Evolutionary conservation across 305 asterid species (phyloP), one percentile per base, ranked within the genome.

Genomic region (Nicotiana rustica): DNA sequence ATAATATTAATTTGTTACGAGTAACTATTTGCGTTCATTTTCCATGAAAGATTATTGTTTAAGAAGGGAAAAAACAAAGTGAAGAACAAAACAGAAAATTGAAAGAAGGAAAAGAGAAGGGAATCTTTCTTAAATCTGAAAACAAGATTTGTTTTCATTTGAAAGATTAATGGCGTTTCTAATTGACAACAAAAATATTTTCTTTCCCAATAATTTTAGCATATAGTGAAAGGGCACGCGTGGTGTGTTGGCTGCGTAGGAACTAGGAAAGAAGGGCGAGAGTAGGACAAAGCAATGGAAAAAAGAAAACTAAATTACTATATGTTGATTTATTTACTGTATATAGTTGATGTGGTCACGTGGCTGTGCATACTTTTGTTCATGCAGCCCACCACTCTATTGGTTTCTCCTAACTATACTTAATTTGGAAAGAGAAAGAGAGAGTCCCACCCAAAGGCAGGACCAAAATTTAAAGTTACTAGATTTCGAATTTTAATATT

Each of bases 381-480:
- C 85, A 84, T 84, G 83, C 85, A 83, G 59, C 81, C 87, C 83
- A 84, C 86, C 86, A 82, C 76, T 67, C n/a, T 10, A 3, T 31
- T 31, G 25, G 25, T 25, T 25, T 25, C 25, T 25, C 25, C 25
- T 25, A 25, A 25, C 25, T 25, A 25, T 25, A 25, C 25, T 25
- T 25, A 25, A 25, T 25, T 0, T 25, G 25, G 25, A 25, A 25
- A 25, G 25, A 25, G 25, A 25, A 25, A 25, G 25, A 25, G 25
- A 25, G 25, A 25, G 25, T 25, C 25, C 25, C 25, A 25, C 25
- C 25, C 25, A 25, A 25, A 25, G 25, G 25, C 25, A 25, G 25
- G 25, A 25, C 25, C 25, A 25, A 25, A 25, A 25, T 25, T 25
- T 25, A 25, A 25, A 25, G 25, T 25, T 25, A 25, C 25, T 25